These are phyloP conservation scores for Zygosaccharomyces sapae DNA, from an alignment of 1,139 yeast species.

Conservation along the genomic window DNA sequence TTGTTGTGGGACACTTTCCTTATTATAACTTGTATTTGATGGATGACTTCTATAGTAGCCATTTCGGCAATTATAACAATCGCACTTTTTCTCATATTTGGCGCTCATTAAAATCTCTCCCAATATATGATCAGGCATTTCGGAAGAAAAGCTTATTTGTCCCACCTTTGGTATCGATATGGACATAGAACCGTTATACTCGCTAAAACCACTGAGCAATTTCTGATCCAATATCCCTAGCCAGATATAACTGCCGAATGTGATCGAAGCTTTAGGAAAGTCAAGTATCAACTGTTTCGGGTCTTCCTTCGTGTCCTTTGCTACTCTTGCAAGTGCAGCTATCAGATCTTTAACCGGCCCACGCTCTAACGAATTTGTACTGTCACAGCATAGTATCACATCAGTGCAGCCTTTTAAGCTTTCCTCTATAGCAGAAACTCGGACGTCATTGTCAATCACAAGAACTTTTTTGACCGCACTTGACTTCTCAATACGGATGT, in stretches of 20 bases:
- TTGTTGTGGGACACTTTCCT: not conserved
- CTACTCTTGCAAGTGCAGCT: not conserved
- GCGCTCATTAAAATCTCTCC: not conserved
- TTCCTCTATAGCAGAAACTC: no score
- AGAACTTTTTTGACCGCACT: not conserved
- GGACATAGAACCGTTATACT: slow-evolving; percentile 1
- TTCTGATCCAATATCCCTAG: slow-evolving; percentile 14
- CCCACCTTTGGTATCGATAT: slow-evolving; percentile 14
- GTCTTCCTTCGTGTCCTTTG: not conserved
- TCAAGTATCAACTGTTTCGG: slow-evolving; percentile 9
- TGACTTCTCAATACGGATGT: not conserved
- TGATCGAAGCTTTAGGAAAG: slow-evolving; percentile 2
- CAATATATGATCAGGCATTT: not conserved
- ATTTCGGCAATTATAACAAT: not conserved
- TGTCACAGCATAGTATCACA: no score
- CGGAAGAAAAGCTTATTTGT: not conserved
- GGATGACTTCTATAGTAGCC: not conserved
- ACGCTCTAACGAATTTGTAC: not conserved
- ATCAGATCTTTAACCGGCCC: slow-evolving; percentile 2
- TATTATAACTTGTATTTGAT: not conserved
- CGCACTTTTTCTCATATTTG: not conserved
- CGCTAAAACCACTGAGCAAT: slow-evolving; percentile 10
- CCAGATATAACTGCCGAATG: slow-evolving; percentile 20
- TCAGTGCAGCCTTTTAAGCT: no score
- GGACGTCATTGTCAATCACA: not conserved